Conservation (phyloP, 768 basidiomycete genomes). For the Tylopilus vinaceipallidus region DNA sequence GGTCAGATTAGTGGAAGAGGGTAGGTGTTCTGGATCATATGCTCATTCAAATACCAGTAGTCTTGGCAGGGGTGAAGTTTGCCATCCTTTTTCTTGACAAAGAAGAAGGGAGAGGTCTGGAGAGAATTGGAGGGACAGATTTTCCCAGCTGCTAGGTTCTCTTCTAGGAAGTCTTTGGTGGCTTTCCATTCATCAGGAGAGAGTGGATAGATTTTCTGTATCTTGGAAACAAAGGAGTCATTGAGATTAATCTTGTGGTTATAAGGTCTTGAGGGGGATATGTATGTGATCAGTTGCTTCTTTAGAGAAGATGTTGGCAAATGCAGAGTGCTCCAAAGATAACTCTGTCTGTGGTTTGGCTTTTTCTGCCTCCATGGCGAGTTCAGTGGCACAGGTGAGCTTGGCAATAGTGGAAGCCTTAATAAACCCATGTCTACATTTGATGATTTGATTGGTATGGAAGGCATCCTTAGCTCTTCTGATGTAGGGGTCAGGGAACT, state of each 20-base stretch:
- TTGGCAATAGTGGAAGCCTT: too few species aligned
- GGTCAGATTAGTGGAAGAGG: too few species aligned
- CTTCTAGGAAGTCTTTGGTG: not conserved
- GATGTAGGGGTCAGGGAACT: too few species aligned
- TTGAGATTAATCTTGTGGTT: not conserved
- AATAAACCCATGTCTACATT: too few species aligned
- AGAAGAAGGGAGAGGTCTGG: not conserved
- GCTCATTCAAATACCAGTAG: too few species aligned
- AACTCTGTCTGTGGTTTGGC: not conserved
- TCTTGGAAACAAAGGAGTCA: not conserved
- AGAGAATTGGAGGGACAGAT: not conserved
- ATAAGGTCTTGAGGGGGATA: not conserved
- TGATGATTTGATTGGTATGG: too few species aligned
- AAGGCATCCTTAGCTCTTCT: too few species aligned
- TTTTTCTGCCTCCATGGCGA: not conserved
- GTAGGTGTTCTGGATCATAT: too few species aligned
- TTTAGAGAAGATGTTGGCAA: not conserved
- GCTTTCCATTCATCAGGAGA: not conserved
- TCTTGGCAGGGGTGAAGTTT: too few species aligned
- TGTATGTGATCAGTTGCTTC: not conserved
- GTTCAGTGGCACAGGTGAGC: not conserved
- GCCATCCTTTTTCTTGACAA: too few species aligned
- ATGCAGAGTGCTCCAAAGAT: not conserved
- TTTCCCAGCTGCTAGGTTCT: not conserved
- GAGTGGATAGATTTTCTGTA: not conserved